Evolutionary conservation across 2,329 filamentous ascomycete species (phyloP).

Genomic region (Pestalotiopsis sp.): DNA sequence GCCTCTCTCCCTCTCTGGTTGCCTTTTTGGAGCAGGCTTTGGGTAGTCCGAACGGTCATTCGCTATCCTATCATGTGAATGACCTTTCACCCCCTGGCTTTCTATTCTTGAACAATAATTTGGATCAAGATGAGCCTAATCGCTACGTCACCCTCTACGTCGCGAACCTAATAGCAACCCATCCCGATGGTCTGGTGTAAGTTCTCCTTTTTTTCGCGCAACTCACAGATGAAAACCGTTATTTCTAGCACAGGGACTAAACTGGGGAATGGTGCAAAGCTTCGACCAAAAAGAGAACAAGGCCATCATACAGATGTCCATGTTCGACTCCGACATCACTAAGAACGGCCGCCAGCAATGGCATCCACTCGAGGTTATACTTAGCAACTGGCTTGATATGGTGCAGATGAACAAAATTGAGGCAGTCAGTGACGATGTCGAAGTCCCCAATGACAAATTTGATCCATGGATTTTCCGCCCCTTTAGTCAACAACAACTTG

Average conservation of each 20-base stretch:
- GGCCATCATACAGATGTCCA: conserved; percentile 20
- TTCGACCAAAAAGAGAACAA: conserved; percentile 18
- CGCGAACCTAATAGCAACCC: not conserved
- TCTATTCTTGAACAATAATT: conserved; percentile 12
- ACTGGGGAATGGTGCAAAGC: conserved; percentile 11
- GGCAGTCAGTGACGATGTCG: conserved; percentile 6
- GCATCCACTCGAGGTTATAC: conserved; percentile 24
- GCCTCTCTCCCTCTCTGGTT: conserved; percentile 19
- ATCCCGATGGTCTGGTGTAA: conserved; percentile 13
- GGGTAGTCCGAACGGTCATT: conserved; percentile 13
- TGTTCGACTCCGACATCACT: conserved; percentile 10
- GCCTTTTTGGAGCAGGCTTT: conserved; percentile 19
- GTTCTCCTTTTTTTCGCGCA: not conserved
- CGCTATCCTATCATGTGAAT: conserved; percentile 20
- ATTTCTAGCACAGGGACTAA: not conserved
- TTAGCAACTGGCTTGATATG: conserved; percentile 21
- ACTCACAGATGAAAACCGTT: not conserved
- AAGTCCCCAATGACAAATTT: not conserved
- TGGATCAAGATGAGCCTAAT: conserved; percentile 4
- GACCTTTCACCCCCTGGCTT: conserved; percentile 13
- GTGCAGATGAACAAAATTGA: conserved; percentile 19
- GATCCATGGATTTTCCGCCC: conserved; percentile 18
- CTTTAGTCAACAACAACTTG: conserved; percentile 18
- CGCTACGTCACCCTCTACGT: conserved; percentile 17
- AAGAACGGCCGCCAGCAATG: conserved; percentile 21